Base-by-base conservation (phyloP, 2,329 filamentous ascomycete species). In the Pseudocercospora pini-densiflorae region DNA sequence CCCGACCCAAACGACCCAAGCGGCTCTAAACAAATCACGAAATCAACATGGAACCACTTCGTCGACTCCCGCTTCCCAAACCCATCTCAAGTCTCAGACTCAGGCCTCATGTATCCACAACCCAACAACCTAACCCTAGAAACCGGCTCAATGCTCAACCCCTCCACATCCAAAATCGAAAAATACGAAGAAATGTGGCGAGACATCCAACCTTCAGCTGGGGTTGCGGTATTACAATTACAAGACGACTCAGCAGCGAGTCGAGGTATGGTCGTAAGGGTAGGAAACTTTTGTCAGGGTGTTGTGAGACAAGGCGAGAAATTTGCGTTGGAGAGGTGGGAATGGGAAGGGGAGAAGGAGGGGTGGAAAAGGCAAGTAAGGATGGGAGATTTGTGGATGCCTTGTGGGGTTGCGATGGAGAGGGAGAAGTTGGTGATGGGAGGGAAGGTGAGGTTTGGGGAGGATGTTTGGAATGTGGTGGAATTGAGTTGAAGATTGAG, bases 71-170 rank as follows among this genome's bases (percentile, higher is more conserved):
- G 85, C 53, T 80, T 77, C 3, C 60, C 71, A 0, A 71, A 67
- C 1, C 74, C 80, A 1, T 79, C 82, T 12, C 71, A 72, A 0
- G 79, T 81, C 7, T 70, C 75, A 0, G 89, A 91, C 67, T 82
- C 87, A 54, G 88, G 88, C 0, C 82, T 86, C 71, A 88, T 88
- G 81, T 82, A 82, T 49, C 77, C 80, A 3, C 79, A 80, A 33
- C 67, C 77, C 3, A 75, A 81, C 72, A 78, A 70, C 51, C 23
- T 62, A 14, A 74, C 82, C 7, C 77, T 89, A 5, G 89, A 92
- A 75, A 84, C 79, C 51, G 89, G 89, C 0, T 71, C 72, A 12
- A 90, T 90, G 85, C 77, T 84, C 10, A 88, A 90, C 69, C 87
- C 87, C 0, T 80, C 77, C 0, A 87, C 86, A 1, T 84, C 85